Base-by-base conservation (phyloP, 2,329 filamentous ascomycete species). In the Cryoendolithus antarcticus region DNA sequence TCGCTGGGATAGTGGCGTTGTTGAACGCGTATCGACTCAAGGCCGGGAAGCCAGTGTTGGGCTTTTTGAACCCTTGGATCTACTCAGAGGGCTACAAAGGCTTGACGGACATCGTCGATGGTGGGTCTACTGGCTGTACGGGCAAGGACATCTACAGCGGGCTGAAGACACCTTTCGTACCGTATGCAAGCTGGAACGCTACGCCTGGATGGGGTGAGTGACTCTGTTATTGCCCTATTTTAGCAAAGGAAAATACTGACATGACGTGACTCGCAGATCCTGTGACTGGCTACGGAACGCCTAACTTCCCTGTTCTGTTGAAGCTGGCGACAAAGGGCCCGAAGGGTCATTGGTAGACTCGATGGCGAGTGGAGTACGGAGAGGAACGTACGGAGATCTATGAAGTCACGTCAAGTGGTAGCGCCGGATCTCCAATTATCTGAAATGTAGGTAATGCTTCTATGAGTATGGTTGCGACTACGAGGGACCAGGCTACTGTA, bases 1-100 rank as follows among this genome's bases (percentile, higher is more conserved):
- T 74, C 15, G 69, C 71, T 1, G 70, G 64, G 5, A 63, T 80
- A 33, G 62, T 82, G 33, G 62, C 71, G 1, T 64, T 81, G 3
- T 58, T 80, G 41, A 80, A 81, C 48, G 75, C 79, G 48, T 72
- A 69, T 1, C 62, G 73, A 27, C 53, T 78, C 19, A 57, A 63
- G 0, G 58, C 55, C 2, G 67, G 69, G 3, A 66, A 70, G 51
- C 52, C 65, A 0, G 55, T 64, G 0, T 57, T 78, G 32, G 75
- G 75, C 0, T 78, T 74, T 59, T 44, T 78, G 34, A 78, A 79
- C 49, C 74, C 74, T 0, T 76, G 71, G 70, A 51, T 78, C 4
- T 79, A 78, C 51, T 59, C 58, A 8, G 50, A 55, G 34, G 68
- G 66, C 4, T 65, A 62, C 40, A 55, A 61, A 44, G 70, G 61